These are phyloP conservation scores for Diplogelasinospora grovesii DNA, from an alignment of 495 filamentous ascomycete species.

Conservation along the genomic window DNA sequence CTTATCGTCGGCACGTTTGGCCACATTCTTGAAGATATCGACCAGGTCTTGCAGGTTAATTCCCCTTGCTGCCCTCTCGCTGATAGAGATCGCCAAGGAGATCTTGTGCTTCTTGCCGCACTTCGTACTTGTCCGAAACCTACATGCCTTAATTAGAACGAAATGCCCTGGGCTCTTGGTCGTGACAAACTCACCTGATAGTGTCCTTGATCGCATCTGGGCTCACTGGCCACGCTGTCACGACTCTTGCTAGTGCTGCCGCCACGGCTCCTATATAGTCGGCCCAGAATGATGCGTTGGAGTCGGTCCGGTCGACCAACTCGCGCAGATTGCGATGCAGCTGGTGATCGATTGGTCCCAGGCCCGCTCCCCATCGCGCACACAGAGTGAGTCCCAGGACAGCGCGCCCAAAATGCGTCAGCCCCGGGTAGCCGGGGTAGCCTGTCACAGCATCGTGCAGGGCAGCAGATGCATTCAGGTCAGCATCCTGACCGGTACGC, in stretches of 20 bases:
- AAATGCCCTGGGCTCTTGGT: no score
- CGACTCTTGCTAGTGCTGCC: constrained; percentile 24
- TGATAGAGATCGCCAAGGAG: constrained; percentile 25
- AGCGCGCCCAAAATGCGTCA: constrained; percentile 65
- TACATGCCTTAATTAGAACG: no score
- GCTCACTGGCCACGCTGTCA: constrained; percentile 27
- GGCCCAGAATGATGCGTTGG: constrained; percentile 37
- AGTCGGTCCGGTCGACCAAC: constrained; percentile 23
- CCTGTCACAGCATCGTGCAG: constrained; percentile 68
- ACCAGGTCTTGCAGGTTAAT: constrained; percentile 20
- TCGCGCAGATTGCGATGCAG: constrained; percentile 32
- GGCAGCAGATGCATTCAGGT: constrained; percentile 57
- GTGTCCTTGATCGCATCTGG: constrained; percentile 12
- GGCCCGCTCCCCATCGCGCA: constrained; percentile 65
- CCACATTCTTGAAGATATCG: constrained; percentile 24
- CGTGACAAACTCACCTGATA: constrained; percentile 29
- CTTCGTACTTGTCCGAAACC: constrained; percentile 22
- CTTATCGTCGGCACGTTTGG: constrained; percentile 20
- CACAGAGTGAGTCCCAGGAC: constrained; percentile 67
- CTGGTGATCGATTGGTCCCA: constrained; percentile 44
- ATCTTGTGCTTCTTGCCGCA: constrained; percentile 22
- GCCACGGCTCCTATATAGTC: constrained; percentile 38
- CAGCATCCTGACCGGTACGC: constrained; percentile 34
- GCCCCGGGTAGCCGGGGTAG: constrained; percentile 60
- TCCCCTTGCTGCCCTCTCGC: constrained; percentile 11